These are phyloP conservation scores for Hygrocybe punicea DNA, from an alignment of 768 basidiomycete species.

Conservation along the genomic window DNA sequence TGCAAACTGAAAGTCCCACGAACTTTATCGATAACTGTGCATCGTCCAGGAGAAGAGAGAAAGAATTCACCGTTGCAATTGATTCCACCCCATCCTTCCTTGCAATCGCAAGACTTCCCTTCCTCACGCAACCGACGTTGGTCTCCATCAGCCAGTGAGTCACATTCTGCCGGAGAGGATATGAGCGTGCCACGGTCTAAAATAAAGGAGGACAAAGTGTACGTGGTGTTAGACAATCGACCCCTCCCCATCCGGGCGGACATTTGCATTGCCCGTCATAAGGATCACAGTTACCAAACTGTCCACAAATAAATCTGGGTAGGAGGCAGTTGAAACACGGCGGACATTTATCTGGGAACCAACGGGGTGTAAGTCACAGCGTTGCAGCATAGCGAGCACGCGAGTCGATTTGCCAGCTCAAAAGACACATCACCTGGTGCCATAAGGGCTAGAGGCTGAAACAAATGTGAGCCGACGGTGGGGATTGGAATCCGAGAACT, in stretches of 20 bases:
- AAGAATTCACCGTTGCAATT: slow-evolving; percentile 86
- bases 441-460: background rate
- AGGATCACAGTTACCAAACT: slow-evolving; percentile 85
- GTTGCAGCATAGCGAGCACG: too few species aligned
- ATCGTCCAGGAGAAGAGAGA: background rate
- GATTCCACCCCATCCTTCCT: slow-evolving; percentile 92
- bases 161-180: slow-evolving; percentile 62
- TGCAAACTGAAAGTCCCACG: slow-evolving; percentile 62
- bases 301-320: slow-evolving; percentile 87
- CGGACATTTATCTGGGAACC: slow-evolving; percentile 57
- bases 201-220: slow-evolving; percentile 30
- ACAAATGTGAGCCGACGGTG: background rate
- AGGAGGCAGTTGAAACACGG: slow-evolving; percentile 96
- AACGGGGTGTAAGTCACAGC: too few species aligned
- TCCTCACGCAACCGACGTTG: slow-evolving; percentile 77
- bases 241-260: slow-evolving; percentile 95
- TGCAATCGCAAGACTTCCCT: slow-evolving; percentile 78
- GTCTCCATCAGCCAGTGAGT: slow-evolving; percentile 87
- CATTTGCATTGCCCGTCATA: slow-evolving; percentile 97
- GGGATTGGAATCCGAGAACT: background rate
- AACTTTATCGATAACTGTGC: background rate
- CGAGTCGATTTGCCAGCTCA: background rate
- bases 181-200: background rate
- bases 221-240: slow-evolving; percentile 93
- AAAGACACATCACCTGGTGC: background rate